phyloP scores from a whole-genome alignment of 2,329 filamentous ascomycete genomes.

The Tetracladium maxilliforme region DNA sequence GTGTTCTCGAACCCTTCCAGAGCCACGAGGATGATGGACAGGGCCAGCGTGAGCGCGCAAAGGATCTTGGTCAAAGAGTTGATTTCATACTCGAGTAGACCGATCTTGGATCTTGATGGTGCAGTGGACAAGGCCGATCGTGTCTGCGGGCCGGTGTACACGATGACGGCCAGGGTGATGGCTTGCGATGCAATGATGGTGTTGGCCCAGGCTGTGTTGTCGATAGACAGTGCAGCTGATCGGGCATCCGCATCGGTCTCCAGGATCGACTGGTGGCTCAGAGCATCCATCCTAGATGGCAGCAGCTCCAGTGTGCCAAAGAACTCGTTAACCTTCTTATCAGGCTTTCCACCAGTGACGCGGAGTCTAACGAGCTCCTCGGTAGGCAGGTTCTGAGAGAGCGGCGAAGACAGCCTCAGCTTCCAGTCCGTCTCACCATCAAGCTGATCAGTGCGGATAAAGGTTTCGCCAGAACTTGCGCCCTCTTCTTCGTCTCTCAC shows the following conservation, averaged over 20 bases:
- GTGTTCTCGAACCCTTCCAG: slow-evolving; percentile 65
- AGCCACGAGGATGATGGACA: slow-evolving; percentile 81
- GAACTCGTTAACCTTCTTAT: slow-evolving; percentile 91
- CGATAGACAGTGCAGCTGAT: slow-evolving; percentile 70
- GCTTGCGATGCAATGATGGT: slow-evolving; percentile 92
- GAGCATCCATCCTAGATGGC: slow-evolving; percentile 34
- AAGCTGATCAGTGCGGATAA: slow-evolving; percentile 92
- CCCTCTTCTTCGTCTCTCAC: too few relatives aligned
- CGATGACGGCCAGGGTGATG: slow-evolving; percentile 72
- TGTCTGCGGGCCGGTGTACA: slow-evolving; percentile 92
- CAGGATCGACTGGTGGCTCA: slow-evolving; percentile 18
- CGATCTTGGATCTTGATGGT: slow-evolving; percentile 83
- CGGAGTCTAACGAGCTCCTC: slow-evolving; percentile 56
- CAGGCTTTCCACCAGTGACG: slow-evolving; percentile 77
- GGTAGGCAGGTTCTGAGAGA: slow-evolving; percentile 66
- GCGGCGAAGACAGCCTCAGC: slow-evolving; percentile 68
- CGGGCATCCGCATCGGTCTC: slow-evolving; percentile 22
- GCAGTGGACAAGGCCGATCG: slow-evolving; percentile 87
- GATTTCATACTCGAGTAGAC: slow-evolving; percentile 87
- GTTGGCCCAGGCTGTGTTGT: slow-evolving; percentile 98
- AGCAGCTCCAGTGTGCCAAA: slow-evolving; percentile 72
- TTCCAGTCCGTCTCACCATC: slow-evolving; percentile 99
- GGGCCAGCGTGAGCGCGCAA: slow-evolving; percentile 70
- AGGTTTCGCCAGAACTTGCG: slow-evolving; percentile 82
- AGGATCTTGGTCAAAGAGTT: slow-evolving; percentile 95